These are phyloP conservation scores for Flaveria brownii DNA, from an alignment of 129 eudicot genomes.

Conservation along the genomic window DNA sequence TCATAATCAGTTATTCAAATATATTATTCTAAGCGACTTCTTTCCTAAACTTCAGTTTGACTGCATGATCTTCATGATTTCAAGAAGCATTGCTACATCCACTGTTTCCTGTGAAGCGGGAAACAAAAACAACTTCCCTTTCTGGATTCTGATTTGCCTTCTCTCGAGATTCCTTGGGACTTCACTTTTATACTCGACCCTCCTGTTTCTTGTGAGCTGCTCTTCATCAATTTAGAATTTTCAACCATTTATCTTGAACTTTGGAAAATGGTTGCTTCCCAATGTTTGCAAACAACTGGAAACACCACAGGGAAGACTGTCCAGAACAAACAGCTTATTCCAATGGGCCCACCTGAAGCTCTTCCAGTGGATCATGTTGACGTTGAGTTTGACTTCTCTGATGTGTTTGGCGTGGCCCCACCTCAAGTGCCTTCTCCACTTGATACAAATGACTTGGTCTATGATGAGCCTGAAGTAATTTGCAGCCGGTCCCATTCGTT, in stretches of 20 bases:
- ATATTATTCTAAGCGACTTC: slow-evolving; percentile 24
- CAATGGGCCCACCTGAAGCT: slow-evolving; percentile 33
- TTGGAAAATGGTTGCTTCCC: slow-evolving; percentile 61
- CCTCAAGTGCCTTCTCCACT: slow-evolving; percentile 43
- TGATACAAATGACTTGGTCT: slow-evolving; percentile 37
- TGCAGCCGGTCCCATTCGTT: slow-evolving; percentile 63
- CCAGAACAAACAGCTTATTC: slow-evolving; percentile 35
- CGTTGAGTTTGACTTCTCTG: slow-evolving; percentile 63
- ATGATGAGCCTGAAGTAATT: slow-evolving; percentile 57
- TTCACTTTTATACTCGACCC: slow-evolving; percentile 25
- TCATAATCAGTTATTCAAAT: not conserved
- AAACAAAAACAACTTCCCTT: slow-evolving; percentile 53
- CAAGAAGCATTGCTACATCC: slow-evolving; percentile 52
- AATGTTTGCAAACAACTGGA: slow-evolving; percentile 33
- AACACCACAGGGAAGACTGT: slow-evolving; percentile 36
- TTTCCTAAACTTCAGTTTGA: slow-evolving; percentile 42
- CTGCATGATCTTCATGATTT: slow-evolving; percentile 66
- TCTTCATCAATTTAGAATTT: slow-evolving; percentile 43
- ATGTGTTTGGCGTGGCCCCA: slow-evolving; percentile 58
- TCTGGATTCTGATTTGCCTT: slow-evolving; percentile 49
- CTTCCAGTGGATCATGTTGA: slow-evolving; percentile 44
- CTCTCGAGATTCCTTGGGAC: slow-evolving; percentile 47
- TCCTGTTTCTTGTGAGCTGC: slow-evolving; percentile 35
- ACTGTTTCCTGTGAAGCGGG: slow-evolving; percentile 68
- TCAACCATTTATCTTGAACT: not conserved